A percentile compares a stretch with the other conserved stretches of the same genome.
Evolutionary conservation across 2,329 filamentous ascomycete genomes (phyloP).

Genomic region (Penicillium verrucosum): DNA sequence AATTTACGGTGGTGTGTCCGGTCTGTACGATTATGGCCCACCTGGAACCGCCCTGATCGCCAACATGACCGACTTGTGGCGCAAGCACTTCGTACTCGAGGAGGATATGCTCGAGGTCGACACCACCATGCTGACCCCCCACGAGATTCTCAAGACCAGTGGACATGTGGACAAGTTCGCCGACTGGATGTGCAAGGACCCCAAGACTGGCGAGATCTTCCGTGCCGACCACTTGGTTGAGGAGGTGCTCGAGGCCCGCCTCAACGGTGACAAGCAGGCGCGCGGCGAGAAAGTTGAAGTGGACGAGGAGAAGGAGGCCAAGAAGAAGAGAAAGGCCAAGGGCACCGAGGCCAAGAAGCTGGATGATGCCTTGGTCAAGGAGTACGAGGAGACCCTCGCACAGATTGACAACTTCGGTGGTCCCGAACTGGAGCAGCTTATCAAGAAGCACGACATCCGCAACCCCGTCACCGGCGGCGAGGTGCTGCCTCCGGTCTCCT

Average conservation of each 20-base stretch:
- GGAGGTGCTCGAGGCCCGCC: slow-evolving; percentile 79
- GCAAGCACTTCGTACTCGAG: slow-evolving; percentile 88
- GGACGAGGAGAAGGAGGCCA: slow-evolving; percentile 73
- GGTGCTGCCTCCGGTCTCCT: slow-evolving; percentile 76
- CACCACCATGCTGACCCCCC: slow-evolving; percentile 88
- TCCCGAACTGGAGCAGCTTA: slow-evolving; percentile 78
- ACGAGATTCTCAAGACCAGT: slow-evolving; percentile 89
- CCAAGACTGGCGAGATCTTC: slow-evolving; percentile 94
- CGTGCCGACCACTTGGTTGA: slow-evolving; percentile 95
- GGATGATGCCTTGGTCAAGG: slow-evolving; percentile 77
- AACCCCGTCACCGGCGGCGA: slow-evolving; percentile 78
- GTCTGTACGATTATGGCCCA: slow-evolving; percentile 91
- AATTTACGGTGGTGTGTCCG: slow-evolving; percentile 85
- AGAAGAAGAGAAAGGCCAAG: slow-evolving; percentile 85
- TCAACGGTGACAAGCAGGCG: slow-evolving; percentile 90
- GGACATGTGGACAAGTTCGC: slow-evolving; percentile 98
- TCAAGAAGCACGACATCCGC: slow-evolving; percentile 85
- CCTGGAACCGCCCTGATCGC: slow-evolving; percentile 82
- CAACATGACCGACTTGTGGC: slow-evolving; percentile 84
- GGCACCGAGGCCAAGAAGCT: slow-evolving; percentile 76
- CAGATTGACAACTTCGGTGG: slow-evolving; percentile 95
- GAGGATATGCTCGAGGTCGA: slow-evolving; percentile 96
- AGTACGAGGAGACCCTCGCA: slow-evolving; percentile 88
- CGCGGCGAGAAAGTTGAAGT: slow-evolving; percentile 69
- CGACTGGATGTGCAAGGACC: slow-evolving; percentile 99